Conservation (phyloP, 805 yeast genomes). For the Candida schatavii region DNA sequence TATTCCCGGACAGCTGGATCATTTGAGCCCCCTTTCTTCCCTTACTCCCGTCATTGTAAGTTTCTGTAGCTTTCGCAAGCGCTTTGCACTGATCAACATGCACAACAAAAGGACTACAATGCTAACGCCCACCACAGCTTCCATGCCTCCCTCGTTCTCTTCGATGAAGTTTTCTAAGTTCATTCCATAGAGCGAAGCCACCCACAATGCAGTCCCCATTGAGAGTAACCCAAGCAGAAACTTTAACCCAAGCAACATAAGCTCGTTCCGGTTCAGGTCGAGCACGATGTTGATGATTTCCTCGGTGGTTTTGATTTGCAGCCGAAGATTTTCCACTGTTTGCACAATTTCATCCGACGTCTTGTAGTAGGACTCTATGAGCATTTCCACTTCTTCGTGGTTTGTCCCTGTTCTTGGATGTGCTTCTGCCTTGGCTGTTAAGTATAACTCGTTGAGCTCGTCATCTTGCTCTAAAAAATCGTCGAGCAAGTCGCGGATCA, state of each 20-base stretch:
- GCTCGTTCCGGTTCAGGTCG: conserved; percentile 90
- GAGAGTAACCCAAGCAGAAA: conserved; percentile 83
- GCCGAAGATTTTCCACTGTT: conserved; percentile 68
- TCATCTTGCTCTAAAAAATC: conserved; percentile 87
- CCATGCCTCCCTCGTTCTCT: conserved; percentile 71
- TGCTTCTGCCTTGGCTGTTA: conserved; percentile 57
- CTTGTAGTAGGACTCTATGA: conserved; percentile 85
- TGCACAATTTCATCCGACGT: conserved; percentile 95
- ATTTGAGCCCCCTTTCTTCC: conserved; percentile 2
- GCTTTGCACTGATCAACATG: conserved; percentile 56
- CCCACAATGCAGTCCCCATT: conserved; percentile 72
- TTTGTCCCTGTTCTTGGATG: conserved; percentile 51
- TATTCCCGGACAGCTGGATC: too few relatives aligned
- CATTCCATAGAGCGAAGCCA: conserved; percentile 94
- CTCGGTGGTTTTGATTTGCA: conserved; percentile 90
- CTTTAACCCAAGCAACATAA: conserved; percentile 82
- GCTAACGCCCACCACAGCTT: conserved; percentile 39
- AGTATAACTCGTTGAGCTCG: conserved; percentile 74
- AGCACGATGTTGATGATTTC: conserved; percentile 90
- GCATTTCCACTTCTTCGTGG: conserved; percentile 85
- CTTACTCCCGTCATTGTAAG: conserved; percentile 59
- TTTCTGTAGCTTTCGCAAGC: conserved; percentile 63
- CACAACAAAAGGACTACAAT: conserved; percentile 42
- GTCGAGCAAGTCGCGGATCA: conserved; percentile 81
- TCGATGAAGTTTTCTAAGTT: conserved; percentile 90